phyloP scores from a whole-genome alignment of 352 stramenopile genomes.

The Aphanomyces euteiches region DNA sequence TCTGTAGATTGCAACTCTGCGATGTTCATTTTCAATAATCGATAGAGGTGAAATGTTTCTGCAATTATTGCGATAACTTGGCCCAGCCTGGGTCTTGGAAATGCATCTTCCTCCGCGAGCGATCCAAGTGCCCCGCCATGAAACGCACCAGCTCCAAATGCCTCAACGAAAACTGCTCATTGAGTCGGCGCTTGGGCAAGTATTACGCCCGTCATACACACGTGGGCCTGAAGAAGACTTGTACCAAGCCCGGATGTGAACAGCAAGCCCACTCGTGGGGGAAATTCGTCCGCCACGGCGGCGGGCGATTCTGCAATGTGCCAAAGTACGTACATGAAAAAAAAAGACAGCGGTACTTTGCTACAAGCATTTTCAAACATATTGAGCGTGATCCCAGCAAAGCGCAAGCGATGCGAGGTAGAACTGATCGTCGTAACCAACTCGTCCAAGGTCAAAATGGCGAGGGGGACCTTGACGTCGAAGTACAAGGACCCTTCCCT shows the following conservation, averaged over 20 bases:
- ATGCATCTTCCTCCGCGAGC: constrained; percentile 24
- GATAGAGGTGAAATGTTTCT: neutral
- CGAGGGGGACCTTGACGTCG: no score
- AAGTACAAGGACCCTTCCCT: no score
- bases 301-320: constrained; percentile 47
- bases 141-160: neutral
- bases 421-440: no score
- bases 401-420: no score
- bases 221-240: constrained; percentile 40
- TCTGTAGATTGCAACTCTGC: no score
- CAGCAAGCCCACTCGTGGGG: constrained; percentile 65
- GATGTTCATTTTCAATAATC: no score
- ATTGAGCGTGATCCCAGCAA: no score
- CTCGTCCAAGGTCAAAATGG: no score
- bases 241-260: constrained; percentile 39
- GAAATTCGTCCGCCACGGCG: constrained; percentile 59
- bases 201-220: constrained; percentile 51
- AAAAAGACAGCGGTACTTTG: no score
- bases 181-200: constrained; percentile 45
- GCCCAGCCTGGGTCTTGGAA: neutral
- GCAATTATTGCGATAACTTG: neutral
- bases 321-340: no score
- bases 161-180: neutral
- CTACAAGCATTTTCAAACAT: no score
- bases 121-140: neutral